A percentile compares a stretch with the other conserved stretches of the same genome.
These are phyloP conservation scores for Sextonia rubra DNA, from an alignment of 164 flowering plant genomes.

Conservation along the genomic window DNA sequence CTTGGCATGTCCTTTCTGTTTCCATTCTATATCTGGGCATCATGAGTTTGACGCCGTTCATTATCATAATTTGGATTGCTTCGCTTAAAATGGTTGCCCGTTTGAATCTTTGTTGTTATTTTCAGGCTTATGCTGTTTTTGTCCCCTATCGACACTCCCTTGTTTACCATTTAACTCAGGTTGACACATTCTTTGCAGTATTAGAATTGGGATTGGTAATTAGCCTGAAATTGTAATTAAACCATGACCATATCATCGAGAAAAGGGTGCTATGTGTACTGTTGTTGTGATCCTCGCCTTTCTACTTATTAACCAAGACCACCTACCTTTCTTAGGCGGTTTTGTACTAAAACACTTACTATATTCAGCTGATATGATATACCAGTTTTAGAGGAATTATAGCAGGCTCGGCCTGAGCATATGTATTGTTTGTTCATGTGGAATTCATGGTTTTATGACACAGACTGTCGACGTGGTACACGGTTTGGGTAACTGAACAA, in stretches of 20 bases:
- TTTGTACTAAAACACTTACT: no score
- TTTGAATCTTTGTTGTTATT: not conserved
- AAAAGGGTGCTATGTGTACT: no score
- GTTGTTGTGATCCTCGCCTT: no score
- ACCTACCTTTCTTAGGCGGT: no score
- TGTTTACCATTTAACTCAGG: conserved; percentile 35
- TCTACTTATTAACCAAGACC: no score
- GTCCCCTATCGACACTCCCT: not conserved
- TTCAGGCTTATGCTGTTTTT: not conserved
- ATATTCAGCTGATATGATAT: no score
- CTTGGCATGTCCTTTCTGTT: not conserved
- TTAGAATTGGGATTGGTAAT: conserved; percentile 91
- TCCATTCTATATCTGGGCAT: not conserved
- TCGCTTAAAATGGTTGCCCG: not conserved
- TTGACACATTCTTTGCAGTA: conserved; percentile 97
- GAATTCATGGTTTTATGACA: no score
- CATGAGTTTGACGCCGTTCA: not conserved
- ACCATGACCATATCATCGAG: not conserved
- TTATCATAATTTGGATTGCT: not conserved
- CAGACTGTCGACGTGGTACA: no score
- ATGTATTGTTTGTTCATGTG: no score
- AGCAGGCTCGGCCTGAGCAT: no score
- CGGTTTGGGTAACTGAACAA: no score
- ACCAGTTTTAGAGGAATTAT: no score
- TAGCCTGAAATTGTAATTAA: not conserved